These are phyloP conservation scores for Penicillium hesseltinei DNA, from an alignment of 2,329 filamentous ascomycete species.

Conservation along the genomic window DNA sequence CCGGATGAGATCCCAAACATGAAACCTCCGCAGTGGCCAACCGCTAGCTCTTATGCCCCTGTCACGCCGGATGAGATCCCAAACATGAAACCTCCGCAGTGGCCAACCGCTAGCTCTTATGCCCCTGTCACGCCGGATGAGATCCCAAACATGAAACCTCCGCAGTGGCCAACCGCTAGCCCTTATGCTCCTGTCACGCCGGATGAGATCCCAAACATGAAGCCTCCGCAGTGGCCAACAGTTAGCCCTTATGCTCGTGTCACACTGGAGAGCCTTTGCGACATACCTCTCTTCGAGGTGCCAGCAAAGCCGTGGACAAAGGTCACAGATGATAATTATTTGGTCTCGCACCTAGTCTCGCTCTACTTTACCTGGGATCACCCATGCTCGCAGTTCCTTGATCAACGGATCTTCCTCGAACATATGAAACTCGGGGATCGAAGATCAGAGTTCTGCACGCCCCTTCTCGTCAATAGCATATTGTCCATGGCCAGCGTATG, in stretches of 20 bases:
- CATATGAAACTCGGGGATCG: conserved; percentile 33
- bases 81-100: too few species aligned
- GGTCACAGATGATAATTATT: conserved; percentile 70
- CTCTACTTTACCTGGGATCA: conserved; percentile 97
- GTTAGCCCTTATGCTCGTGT: conserved; percentile 27
- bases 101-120: too few species aligned
- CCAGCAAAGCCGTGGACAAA: conserved; percentile 63
- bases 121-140: too few species aligned
- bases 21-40: too few species aligned
- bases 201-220: not conserved
- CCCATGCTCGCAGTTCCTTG: conserved; percentile 78
- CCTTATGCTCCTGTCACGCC: too few species aligned
- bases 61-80: conserved; percentile 24
- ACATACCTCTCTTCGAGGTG: conserved; percentile 36
- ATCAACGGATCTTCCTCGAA: conserved; percentile 70
- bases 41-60: conserved; percentile 18
- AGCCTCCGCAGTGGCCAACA: not conserved
- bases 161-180: not conserved
- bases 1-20: conserved; percentile 15
- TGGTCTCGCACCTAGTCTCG: conserved; percentile 79
- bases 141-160: not conserved
- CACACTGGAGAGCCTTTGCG: conserved; percentile 33
- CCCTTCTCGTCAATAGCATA: conserved; percentile 83
- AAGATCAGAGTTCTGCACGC: conserved; percentile 72
- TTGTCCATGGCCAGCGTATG: conserved; percentile 55